Evolutionary conservation across 2,329 filamentous ascomycete species (phyloP), one percentile per base, ranked within the genome.

Genomic region (Fusarium gaditjirri): DNA sequence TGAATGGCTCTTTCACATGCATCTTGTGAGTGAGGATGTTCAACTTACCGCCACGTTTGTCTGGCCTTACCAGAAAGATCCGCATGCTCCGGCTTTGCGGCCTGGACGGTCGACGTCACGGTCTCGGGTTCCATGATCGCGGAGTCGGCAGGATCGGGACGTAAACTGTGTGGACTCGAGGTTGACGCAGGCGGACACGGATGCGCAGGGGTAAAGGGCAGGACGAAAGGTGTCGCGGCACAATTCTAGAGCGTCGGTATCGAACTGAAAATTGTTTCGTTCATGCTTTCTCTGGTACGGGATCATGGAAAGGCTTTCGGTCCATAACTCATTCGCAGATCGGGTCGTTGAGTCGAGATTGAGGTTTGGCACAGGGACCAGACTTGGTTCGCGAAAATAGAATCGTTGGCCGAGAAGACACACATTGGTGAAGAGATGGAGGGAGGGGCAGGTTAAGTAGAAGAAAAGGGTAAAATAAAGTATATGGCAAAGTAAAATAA

Each of bases 11-110:
- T 16, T 52, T 36, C 31, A 36, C 31, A 25, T 9, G 23, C n/a
- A 27, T 39, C 19, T 27, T 39, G 14, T 21, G 31, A 55, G 65
- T 54, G 35, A 55, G 60, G 57, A 59, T 38, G 47, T 58, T 63
- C 39, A 42, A 81, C 82, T 77, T 80, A 83, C 82, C 81, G 81
- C 82, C 82, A 84, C 61, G 78, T 73, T 68, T 81, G 77, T 75
- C 77, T 78, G 65, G 82, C 81, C 73, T 79, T 79, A 46, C 72
- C 54, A 63, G 73, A 62, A 33, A 75, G 70, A 54, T 75, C 72
- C 33, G 70, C 47, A 59, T 74, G 75, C 53, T 74, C 71, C 21
- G 68, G 66, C 21, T 59, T 60, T 55, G 62, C 55, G 57, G 56
- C 60, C 57, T 74, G 67, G 39, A 39, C 59, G 38, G 50, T 52